These are phyloP conservation scores for Fragilaria crotonensis DNA, from an alignment of 108 stramenopile species.

Conservation along the genomic window DNA sequence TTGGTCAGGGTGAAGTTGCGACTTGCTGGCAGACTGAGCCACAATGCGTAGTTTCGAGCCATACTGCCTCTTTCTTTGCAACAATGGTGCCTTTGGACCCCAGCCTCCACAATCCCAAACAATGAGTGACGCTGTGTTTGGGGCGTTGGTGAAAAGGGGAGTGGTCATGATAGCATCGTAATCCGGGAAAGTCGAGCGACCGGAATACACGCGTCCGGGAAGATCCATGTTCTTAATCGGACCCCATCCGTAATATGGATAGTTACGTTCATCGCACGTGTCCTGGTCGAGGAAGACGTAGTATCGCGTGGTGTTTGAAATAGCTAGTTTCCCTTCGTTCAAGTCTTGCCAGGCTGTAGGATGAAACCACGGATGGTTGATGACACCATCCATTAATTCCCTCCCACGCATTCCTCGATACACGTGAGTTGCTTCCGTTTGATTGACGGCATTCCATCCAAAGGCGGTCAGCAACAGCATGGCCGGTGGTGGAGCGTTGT, in stretches of 20 bases:
- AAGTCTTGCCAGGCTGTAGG: slow-evolving; percentile 29
- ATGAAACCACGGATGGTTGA: slow-evolving; percentile 39
- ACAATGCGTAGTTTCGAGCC: neutral
- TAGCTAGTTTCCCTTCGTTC: neutral
- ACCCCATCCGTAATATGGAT: neutral
- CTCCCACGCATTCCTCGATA: slow-evolving; percentile 5
- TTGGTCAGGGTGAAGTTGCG: neutral
- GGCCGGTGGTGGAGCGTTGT: slow-evolving; percentile 4
- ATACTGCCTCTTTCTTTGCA: neutral
- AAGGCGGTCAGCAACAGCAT: slow-evolving; percentile 20
- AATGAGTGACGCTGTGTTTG: neutral
- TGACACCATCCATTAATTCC: slow-evolving; percentile 12
- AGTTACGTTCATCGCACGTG: slow-evolving; percentile 17
- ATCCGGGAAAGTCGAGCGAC: neutral
- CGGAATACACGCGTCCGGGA: neutral
- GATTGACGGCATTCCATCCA: slow-evolving; percentile 34
- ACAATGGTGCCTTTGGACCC: neutral
- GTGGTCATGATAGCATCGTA: neutral
- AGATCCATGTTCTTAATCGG: neutral
- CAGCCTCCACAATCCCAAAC: neutral
- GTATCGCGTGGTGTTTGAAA: slow-evolving; percentile 5
- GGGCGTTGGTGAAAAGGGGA: neutral
- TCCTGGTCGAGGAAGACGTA: slow-evolving; percentile 29
- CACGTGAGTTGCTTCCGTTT: neutral
- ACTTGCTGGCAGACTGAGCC: neutral